These are phyloP conservation scores for Naematelia encephala DNA, from an alignment of 768 basidiomycete genomes.

Conservation along the genomic window DNA sequence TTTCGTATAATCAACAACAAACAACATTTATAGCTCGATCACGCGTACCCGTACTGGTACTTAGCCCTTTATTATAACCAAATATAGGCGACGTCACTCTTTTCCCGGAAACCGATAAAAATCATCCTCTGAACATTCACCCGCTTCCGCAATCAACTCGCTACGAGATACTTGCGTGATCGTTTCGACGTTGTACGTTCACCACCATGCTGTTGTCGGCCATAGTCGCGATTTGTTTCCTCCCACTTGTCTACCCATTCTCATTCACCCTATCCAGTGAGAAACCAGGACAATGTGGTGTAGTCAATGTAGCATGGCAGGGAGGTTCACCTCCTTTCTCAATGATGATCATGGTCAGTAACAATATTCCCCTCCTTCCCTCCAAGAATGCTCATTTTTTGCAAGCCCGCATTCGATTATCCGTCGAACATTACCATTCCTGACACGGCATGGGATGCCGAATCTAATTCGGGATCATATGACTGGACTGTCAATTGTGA, in stretches of 20 bases:
- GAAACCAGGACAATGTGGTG: slow-evolving; percentile 16
- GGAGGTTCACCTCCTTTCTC: slow-evolving; percentile 37
- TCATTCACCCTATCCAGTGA: background rate
- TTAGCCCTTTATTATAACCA: no score
- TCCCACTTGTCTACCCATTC: slow-evolving; percentile 1
- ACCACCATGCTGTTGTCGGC: background rate
- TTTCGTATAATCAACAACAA: no score
- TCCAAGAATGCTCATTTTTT: background rate
- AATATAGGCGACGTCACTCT: no score
- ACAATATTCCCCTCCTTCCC: background rate
- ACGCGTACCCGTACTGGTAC: no score
- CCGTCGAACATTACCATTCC: slow-evolving; percentile 34
- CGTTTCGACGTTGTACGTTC: background rate
- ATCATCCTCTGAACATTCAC: background rate
- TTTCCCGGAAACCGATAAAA: background rate
- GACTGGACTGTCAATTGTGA: slow-evolving; percentile 40
- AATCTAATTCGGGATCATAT: slow-evolving; percentile 21
- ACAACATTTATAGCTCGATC: no score
- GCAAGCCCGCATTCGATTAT: slow-evolving; percentile 41
- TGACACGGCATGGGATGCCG: slow-evolving; percentile 17
- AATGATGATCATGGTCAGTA: slow-evolving; percentile 33
- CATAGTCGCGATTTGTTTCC: background rate
- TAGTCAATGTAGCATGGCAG: slow-evolving; percentile 23
- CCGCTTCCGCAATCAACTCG: background rate
- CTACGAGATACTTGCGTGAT: background rate